These are phyloP conservation scores for Coemansia nantahalensis DNA, from an alignment of 192 early-diverging fungal species.

Conservation along the genomic window DNA sequence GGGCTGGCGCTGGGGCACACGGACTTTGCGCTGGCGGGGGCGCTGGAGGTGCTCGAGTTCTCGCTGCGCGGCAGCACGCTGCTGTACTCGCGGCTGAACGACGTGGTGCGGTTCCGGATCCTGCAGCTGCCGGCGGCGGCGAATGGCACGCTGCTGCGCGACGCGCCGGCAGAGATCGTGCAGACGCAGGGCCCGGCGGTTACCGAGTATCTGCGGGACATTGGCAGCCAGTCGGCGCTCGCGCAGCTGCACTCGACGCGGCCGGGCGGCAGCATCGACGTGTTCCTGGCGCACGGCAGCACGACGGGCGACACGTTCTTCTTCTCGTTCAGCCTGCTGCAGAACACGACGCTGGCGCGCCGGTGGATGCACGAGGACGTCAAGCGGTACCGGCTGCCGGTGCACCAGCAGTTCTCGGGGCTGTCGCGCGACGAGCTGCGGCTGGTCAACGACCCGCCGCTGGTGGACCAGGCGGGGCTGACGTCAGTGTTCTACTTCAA, in stretches of 20 bases:
- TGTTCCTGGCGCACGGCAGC: slow-evolving; percentile 43
- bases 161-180: not conserved
- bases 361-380: slow-evolving; percentile 28
- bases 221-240: slow-evolving; percentile 40
- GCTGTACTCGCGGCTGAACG: slow-evolving; percentile 47
- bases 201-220: slow-evolving; percentile 37
- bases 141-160: slow-evolving; percentile 23
- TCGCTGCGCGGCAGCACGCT: slow-evolving; percentile 44
- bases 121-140: slow-evolving; percentile 17
- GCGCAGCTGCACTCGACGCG: slow-evolving; percentile 44
- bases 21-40: slow-evolving; percentile 30
- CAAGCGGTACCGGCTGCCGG: slow-evolving; percentile 48
- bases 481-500: slow-evolving; percentile 51
- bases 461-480: slow-evolving; percentile 43
- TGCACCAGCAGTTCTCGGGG: slow-evolving; percentile 51
- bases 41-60: slow-evolving; percentile 45
- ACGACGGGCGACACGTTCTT: slow-evolving; percentile 44
- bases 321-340: slow-evolving; percentile 48
- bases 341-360: slow-evolving; percentile 38
- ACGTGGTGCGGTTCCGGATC: slow-evolving; percentile 47
- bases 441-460: slow-evolving; percentile 47
- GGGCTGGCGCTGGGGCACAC: slow-evolving; percentile 17
- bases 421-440: slow-evolving; percentile 53
- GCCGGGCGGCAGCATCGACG: slow-evolving; percentile 32
- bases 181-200: slow-evolving; percentile 36